Evolutionary conservation across 345 rosid species (phyloP), one percentile per base, ranked within the genome.

Genomic region (Citrus maxima): DNA sequence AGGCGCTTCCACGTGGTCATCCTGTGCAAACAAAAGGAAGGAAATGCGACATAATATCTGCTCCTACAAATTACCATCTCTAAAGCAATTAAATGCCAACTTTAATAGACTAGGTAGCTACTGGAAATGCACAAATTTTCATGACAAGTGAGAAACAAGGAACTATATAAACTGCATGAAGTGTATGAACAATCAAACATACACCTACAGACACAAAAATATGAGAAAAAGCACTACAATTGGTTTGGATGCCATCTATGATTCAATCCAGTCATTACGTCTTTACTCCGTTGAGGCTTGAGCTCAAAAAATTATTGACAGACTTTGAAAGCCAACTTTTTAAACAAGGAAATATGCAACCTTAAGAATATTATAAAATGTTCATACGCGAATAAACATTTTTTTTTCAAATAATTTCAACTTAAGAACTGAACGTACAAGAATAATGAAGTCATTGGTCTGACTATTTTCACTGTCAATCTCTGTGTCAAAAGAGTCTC

Each of bases 1-100:
- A 67, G 81, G 84, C 37, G 89, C 87, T 85, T 92, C 97, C 82
- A 88, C 87, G 40, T 85, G 91, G 77, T 32, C 87, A 80, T 90
- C 89, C 94, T 92, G 85, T 79, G 67, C 65, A 81, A 79, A 68
- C 37, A 79, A 67, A 80, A 74, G 72, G 58, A 79, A 66, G 62
- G 25, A 35, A 28, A 24, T 6, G 37, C n/a, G 34, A 54, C 22
- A 25, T 27, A 74, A 62, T 32, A 24, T 8, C 21, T 67, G 71
- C 37, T 51, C 10, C 27, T 62, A 69, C 55, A 49, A 67, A 61
- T 55, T 67, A 21, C 72, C 54, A 66, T 42, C 14, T 3, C 37
- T 28, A 37, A 10, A 63, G 67, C 77, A 70, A 67, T 65, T 51
- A 65, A 72, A 21, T 55, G 59, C 73, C 25, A 32, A 72, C 67